Base-by-base conservation (phyloP, 371 early-diverging fungal species). In the Mortierella sp. region DNA sequence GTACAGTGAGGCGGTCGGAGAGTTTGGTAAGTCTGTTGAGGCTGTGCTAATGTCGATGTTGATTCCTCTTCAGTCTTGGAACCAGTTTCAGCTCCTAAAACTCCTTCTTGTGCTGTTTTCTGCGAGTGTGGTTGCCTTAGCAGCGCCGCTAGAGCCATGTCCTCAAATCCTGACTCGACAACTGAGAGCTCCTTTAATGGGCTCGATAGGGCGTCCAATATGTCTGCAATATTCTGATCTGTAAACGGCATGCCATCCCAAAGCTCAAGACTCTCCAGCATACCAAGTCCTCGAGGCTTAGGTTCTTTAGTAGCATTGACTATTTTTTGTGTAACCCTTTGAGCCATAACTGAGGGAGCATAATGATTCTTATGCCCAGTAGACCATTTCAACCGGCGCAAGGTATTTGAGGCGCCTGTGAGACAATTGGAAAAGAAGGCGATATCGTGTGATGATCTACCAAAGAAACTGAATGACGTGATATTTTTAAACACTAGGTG, bases 191-290 rank as follows among this genome's bases (percentile, higher is more conserved):
- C 60, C n/a, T 60, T n/a, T 26, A 60, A 23, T 22, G 60, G 60
- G 26, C 2, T 26, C 12, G 60, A 19, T 1, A 60, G 26, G 15
- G 60, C 35, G 28, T 60, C 42, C 26, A 60, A 17, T 40, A 60
- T 60, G 28, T 40, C 26, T 15, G 60, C 60, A 23, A 60, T 60
- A 9, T 42, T 23, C 13, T 34, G 26, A 40, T 60, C 60, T 2
- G 60, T 26, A 19, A 60, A 60, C 6, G 37, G 42, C 22, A 40
- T 22, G 8, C 60, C 60, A 40, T 60, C 60, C 60, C 60, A 60
- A 40, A 60, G 60, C 6, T 60, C 42, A 3, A 60, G 26, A 42
- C 60, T 40, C 26, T 26, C 15, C 42, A 60, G 23, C 4, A 42
- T n/a, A 23, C 13, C 26, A 12, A 60, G 28, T 35, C 60, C 60